These are phyloP conservation scores for Ailanthus altissimus DNA, from an alignment of 345 rosid genomes.

Conservation along the genomic window DNA sequence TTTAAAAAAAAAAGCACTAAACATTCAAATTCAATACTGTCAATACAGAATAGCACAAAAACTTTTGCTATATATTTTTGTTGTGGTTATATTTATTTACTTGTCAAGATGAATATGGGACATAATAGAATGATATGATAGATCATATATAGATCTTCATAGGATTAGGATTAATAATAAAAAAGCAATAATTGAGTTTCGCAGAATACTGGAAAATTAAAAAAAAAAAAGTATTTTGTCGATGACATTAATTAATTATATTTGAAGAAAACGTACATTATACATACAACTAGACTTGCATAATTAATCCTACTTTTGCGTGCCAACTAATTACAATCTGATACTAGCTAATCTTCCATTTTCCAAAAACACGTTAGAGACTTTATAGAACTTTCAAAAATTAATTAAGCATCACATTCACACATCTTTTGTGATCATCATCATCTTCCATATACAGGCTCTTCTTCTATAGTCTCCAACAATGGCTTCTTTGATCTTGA, in stretches of 20 bases:
- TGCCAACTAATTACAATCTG: background rate
- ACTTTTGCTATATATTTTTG: too few relatives aligned
- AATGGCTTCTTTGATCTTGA: slow-evolving; percentile 77
- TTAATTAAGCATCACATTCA: background rate
- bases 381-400: background rate
- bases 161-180: too few relatives aligned
- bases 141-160: too few relatives aligned
- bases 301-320: slow-evolving; percentile 4
- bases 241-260: background rate
- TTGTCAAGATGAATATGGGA: too few relatives aligned
- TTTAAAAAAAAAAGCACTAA: too few relatives aligned
- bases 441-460: slow-evolving; percentile 37
- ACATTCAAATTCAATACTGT: too few relatives aligned
- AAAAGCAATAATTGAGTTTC: too few relatives aligned
- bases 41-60: too few relatives aligned
- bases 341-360: background rate
- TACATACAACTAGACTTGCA: background rate
- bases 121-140: too few relatives aligned
- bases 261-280: background rate
- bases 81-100: too few relatives aligned
- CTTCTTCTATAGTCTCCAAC: slow-evolving; percentile 76
- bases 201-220: too few relatives aligned
- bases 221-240: too few relatives aligned
- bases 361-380: background rate
- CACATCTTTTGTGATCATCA: background rate